Percentiles rank a stretch among this genome's conserved stretches.
Evolutionary conservation across 179 eudicot species (phyloP).

Genomic region (Dionaea muscipula): DNA sequence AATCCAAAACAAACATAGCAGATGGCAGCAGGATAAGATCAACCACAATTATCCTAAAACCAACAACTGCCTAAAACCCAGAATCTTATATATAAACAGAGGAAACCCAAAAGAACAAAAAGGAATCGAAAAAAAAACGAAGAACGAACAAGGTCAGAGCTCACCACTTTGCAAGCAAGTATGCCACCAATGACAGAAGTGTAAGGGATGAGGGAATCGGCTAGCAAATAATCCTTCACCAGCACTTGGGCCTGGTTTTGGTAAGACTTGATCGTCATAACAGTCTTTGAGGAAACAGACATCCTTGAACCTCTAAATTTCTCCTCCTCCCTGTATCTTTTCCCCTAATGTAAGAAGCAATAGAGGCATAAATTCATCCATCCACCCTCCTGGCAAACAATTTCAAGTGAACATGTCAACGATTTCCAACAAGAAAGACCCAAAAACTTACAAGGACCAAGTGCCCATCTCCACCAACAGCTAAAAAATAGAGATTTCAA

Average conservation of each 20-base stretch:
- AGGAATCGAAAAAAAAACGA: not conserved
- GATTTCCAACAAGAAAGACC: no score
- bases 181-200: slow-evolving; percentile 60
- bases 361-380: no score
- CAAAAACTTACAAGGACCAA: no score
- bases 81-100: not conserved
- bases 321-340: no score
- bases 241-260: slow-evolving; percentile 69
- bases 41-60: not conserved
- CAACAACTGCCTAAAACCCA: not conserved
- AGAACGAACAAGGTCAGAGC: not conserved
- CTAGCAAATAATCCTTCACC: slow-evolving; percentile 57
- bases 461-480: no score
- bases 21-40: not conserved
- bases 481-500: no score
- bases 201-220: slow-evolving; percentile 79
- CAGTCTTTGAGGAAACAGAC: slow-evolving; percentile 17
- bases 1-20: not conserved
- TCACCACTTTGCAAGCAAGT: slow-evolving; percentile 36
- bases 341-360: no score
- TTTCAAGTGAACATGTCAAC: no score
- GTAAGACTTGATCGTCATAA: slow-evolving; percentile 54
- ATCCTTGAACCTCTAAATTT: not conserved
- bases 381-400: no score
- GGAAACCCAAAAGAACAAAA: not conserved